Evolutionary conservation across 495 filamentous ascomycete species (phyloP).

Genomic region (Penicillium subrubescens): DNA sequence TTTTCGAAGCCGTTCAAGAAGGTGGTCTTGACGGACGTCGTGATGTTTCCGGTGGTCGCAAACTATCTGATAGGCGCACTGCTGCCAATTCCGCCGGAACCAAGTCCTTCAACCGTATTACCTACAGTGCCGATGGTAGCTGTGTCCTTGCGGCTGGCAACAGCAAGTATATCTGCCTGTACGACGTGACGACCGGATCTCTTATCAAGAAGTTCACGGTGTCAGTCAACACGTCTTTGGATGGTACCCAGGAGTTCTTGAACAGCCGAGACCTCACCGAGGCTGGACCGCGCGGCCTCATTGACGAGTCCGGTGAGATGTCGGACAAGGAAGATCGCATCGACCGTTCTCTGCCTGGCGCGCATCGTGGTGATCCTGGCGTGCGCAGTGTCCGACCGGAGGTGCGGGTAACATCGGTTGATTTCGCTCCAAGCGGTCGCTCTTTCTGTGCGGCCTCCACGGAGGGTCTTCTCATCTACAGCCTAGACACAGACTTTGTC

Average conservation of each 20-base stretch:
- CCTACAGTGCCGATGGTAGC: slow-evolving; percentile 87
- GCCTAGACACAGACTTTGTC: slow-evolving; percentile 70
- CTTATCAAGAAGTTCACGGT: slow-evolving; percentile 95
- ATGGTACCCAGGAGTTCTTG: slow-evolving; percentile 94
- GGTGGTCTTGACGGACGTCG: slow-evolving; percentile 82
- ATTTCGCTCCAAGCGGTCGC: slow-evolving; percentile 85
- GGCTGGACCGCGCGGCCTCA: slow-evolving; percentile 77
- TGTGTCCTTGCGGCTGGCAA: slow-evolving; percentile 90
- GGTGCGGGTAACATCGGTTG: slow-evolving; percentile 81
- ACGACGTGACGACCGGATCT: slow-evolving; percentile 84
- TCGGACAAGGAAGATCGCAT: slow-evolving; percentile 86
- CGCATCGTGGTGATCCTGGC: slow-evolving; percentile 81
- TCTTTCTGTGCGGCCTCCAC: slow-evolving; percentile 94
- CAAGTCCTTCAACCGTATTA: slow-evolving; percentile 84
- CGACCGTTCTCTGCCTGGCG: slow-evolving; percentile 83
- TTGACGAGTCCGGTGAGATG: slow-evolving; percentile 84
- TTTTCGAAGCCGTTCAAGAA: slow-evolving; percentile 81
- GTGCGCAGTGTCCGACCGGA: slow-evolving; percentile 74
- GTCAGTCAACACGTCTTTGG: slow-evolving; percentile 87
- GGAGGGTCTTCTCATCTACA: slow-evolving; percentile 91
- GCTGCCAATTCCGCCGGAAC: slow-evolving; percentile 88
- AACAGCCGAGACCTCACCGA: slow-evolving; percentile 91
- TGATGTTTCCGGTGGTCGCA: slow-evolving; percentile 91
- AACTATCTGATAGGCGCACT: slow-evolving; percentile 79
- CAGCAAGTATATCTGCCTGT: slow-evolving; percentile 97